Conservation (phyloP, 306 rosid genomes). For the Quercus bicolor region DNA sequence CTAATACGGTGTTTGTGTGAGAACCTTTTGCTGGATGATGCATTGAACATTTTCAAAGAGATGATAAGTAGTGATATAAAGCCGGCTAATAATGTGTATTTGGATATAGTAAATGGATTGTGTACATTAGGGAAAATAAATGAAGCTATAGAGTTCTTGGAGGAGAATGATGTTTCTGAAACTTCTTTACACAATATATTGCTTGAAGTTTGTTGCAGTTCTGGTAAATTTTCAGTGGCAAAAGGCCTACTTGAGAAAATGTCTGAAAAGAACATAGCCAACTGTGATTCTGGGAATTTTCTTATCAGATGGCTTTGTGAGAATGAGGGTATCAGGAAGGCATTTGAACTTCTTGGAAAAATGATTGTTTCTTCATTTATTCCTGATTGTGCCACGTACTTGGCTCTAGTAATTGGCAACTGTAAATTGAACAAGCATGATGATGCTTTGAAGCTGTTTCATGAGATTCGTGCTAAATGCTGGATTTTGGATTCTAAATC, state of each 20-base stretch:
- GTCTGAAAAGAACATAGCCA: conserved; percentile 52
- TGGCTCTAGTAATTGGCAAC: conserved; percentile 69
- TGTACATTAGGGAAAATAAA: conserved; percentile 60
- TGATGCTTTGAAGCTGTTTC: conserved; percentile 55
- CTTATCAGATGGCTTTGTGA: conserved; percentile 61
- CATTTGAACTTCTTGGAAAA: conserved; percentile 57
- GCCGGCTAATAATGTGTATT: conserved; percentile 29
- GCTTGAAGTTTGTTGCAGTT: conserved; percentile 69
- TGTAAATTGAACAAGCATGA: conserved; percentile 51
- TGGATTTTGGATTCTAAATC: conserved; percentile 65
- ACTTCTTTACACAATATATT: conserved; percentile 66
- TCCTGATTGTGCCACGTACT: conserved; percentile 55
- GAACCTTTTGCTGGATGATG: conserved; percentile 51
- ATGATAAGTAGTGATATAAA: conserved; percentile 40
- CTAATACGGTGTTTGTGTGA: conserved; percentile 60
- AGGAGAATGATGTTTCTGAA: conserved; percentile 47
- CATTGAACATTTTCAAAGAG: conserved; percentile 45
- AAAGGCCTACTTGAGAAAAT: conserved; percentile 47
- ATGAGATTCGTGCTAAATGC: conserved; percentile 31
- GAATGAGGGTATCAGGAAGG: conserved; percentile 50
- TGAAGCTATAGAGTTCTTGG: conserved; percentile 63
- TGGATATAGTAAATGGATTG: conserved; percentile 44
- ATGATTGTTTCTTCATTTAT: conserved; percentile 51
- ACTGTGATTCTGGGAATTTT: conserved; percentile 73
- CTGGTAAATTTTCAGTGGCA: conserved; percentile 47